Evolutionary conservation across 176 grass and related monocot species (phyloP).

Genomic region (Melocanna baccifera): DNA sequence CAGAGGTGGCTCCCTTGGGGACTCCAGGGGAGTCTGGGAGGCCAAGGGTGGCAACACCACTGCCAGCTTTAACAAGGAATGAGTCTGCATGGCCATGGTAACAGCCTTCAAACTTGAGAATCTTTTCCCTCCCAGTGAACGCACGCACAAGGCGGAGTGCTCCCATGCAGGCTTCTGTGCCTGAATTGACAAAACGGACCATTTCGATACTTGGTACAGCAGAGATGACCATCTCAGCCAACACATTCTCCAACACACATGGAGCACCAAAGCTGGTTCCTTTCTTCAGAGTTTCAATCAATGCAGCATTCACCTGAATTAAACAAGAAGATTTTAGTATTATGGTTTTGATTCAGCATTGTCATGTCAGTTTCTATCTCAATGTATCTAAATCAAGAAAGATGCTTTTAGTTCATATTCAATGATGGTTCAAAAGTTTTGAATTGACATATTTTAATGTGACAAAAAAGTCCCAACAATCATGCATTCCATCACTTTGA

Average conservation of each 20-base stretch:
- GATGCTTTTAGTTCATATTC: background rate
- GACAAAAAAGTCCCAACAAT: background rate
- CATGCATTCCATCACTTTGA: background rate
- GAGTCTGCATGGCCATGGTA: conserved; percentile 97
- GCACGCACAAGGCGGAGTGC: conserved; percentile 96
- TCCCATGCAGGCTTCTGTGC: conserved; percentile 98
- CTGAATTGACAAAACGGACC: conserved; percentile 98
- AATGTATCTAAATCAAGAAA: background rate
- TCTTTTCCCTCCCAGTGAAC: conserved; percentile 77
- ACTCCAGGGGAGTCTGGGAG: conserved; percentile 97
- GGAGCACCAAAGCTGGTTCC: conserved; percentile 99
- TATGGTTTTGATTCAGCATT: background rate
- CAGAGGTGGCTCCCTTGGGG: conserved; percentile 67
- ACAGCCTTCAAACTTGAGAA: conserved; percentile 96
- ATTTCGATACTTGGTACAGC: conserved; percentile 91
- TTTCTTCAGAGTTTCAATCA: conserved; percentile 93
- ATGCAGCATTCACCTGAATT: conserved; percentile 76
- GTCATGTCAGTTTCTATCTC: background rate
- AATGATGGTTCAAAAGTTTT: background rate
- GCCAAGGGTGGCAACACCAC: conserved; percentile 95
- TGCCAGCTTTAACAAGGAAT: conserved; percentile 96
- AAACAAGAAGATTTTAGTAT: background rate
- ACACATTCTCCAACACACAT: conserved; percentile 74
- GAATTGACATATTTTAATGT: background rate
- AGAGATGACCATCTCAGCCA: conserved; percentile 95